A percentile compares a stretch with the other conserved stretches of the same genome.
Evolutionary conservation across 257 asterid genomes (phyloP).

Genomic region (Fraxinus pennsylvanica): DNA sequence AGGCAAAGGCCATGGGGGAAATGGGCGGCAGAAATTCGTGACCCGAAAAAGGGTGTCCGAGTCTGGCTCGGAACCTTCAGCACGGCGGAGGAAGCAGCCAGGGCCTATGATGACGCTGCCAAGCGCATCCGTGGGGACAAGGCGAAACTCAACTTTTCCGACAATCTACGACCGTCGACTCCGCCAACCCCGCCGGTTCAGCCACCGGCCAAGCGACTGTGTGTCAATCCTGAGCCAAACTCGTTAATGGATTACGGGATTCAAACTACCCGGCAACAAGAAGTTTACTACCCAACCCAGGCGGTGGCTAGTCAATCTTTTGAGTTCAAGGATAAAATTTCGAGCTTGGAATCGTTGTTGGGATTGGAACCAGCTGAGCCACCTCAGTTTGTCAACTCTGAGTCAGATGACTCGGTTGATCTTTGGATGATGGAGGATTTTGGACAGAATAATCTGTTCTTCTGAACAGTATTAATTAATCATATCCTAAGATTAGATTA

Average conservation of each 20-base stretch:
- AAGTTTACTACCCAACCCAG: conserved; percentile 30
- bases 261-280: conserved; percentile 21
- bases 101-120: conserved; percentile 79
- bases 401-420: conserved; percentile 38
- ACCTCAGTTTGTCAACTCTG: conserved; percentile 31
- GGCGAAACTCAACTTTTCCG: conserved; percentile 80
- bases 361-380: conserved; percentile 50
- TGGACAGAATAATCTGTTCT: conserved; percentile 34
- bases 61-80: conserved; percentile 85
- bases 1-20: conserved; percentile 93
- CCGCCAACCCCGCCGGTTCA: conserved; percentile 20
- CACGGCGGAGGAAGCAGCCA: conserved; percentile 74
- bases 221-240: conserved; percentile 27
- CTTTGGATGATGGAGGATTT: conserved; percentile 61
- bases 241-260: conserved; percentile 18
- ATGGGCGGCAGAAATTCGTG: conserved; percentile 96
- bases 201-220: conserved; percentile 44
- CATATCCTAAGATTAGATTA: background rate
- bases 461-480: conserved; percentile 19
- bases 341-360: conserved; percentile 62
- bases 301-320: background rate
- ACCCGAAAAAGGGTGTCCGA: conserved; percentile 64
- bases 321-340: conserved; percentile 50
- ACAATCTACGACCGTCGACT: conserved; percentile 31
- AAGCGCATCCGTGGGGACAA: conserved; percentile 72